Conservation (phyloP, 768 basidiomycete species). For the Gelatoporia subvermispora region DNA sequence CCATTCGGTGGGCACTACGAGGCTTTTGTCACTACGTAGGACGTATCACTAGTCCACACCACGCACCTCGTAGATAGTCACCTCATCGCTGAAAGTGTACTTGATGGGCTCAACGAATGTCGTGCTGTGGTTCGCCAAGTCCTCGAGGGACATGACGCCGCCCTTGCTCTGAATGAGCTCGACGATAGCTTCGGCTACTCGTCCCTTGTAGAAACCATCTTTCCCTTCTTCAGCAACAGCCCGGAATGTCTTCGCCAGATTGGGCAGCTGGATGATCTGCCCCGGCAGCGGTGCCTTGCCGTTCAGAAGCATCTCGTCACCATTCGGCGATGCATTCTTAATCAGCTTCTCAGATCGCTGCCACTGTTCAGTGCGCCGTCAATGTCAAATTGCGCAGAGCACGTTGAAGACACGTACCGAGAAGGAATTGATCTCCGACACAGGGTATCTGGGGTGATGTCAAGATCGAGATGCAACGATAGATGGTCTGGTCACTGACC, state of each 20-base stretch:
- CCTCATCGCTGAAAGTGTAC: conserved; percentile 80
- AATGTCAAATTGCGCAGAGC: neutral
- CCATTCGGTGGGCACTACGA: conserved; percentile 91
- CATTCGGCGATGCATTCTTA: conserved; percentile 81
- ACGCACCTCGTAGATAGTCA: conserved; percentile 85
- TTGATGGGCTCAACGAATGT: conserved; percentile 85
- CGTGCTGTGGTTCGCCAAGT: conserved; percentile 79
- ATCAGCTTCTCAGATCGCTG: conserved; percentile 63
- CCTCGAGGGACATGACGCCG: conserved; percentile 91
- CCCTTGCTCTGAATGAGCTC: conserved; percentile 81
- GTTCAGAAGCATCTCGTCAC: conserved; percentile 79
- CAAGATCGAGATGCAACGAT: neutral
- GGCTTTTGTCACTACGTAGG: neutral
- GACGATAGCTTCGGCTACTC: conserved; percentile 85
- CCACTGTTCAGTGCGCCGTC: conserved; percentile 35
- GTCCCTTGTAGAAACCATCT: conserved; percentile 91
- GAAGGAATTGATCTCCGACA: conserved; percentile 72
- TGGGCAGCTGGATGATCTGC: conserved; percentile 76
- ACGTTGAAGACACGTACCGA: conserved; percentile 8
- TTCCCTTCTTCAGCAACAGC: conserved; percentile 77
- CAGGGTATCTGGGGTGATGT: conserved; percentile 59
- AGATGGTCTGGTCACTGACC: conserved; percentile 39
- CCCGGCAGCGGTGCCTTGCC: conserved; percentile 83
- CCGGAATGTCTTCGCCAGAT: conserved; percentile 80
- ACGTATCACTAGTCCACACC: no score